Conservation (phyloP, 2,329 filamentous ascomycete genomes). For the Pochonia chlamydosporia region DNA sequence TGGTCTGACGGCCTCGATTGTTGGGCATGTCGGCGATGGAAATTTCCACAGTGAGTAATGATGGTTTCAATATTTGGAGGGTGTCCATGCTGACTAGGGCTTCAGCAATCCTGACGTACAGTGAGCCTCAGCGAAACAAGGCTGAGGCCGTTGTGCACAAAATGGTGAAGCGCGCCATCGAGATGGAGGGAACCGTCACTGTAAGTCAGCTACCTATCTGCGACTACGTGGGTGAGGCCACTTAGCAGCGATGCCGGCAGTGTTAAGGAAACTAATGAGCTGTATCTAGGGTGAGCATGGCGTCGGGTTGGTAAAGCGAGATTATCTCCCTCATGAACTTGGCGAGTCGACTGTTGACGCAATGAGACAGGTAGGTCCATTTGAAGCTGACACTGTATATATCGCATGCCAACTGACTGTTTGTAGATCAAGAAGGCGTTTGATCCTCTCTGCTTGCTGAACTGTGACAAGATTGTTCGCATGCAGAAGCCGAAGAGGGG, state of each 20-base stretch:
- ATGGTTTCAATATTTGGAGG: neutral
- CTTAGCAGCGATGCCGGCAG: too few relatives aligned
- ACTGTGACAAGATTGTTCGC: constrained; percentile 64
- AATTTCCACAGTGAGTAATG: constrained; percentile 66
- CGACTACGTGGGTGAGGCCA: too few relatives aligned
- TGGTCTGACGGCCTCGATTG: constrained; percentile 44
- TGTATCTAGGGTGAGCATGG: constrained; percentile 69
- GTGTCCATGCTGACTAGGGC: constrained; percentile 2
- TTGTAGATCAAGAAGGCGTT: constrained; percentile 70
- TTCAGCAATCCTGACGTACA: constrained; percentile 51
- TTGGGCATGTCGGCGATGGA: constrained; percentile 71
- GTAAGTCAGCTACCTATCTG: constrained; percentile 26
- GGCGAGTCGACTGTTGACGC: constrained; percentile 69
- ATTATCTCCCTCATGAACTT: constrained; percentile 75
- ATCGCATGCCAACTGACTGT: neutral
- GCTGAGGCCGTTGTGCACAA: constrained; percentile 69
- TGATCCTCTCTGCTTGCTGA: constrained; percentile 66
- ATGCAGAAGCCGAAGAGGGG: constrained; percentile 43
- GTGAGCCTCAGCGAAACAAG: constrained; percentile 58
- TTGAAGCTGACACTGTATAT: too few relatives aligned
- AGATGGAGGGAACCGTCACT: constrained; percentile 80
- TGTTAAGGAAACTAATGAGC: too few relatives aligned
- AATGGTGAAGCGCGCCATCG: constrained; percentile 82
- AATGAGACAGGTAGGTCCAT: constrained; percentile 65
- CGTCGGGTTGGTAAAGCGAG: constrained; percentile 76